Evolutionary conservation across 2,329 filamentous ascomycete genomes (phyloP), one percentile per base, ranked within the genome.

Genomic region (Nigrospora osmanthi): DNA sequence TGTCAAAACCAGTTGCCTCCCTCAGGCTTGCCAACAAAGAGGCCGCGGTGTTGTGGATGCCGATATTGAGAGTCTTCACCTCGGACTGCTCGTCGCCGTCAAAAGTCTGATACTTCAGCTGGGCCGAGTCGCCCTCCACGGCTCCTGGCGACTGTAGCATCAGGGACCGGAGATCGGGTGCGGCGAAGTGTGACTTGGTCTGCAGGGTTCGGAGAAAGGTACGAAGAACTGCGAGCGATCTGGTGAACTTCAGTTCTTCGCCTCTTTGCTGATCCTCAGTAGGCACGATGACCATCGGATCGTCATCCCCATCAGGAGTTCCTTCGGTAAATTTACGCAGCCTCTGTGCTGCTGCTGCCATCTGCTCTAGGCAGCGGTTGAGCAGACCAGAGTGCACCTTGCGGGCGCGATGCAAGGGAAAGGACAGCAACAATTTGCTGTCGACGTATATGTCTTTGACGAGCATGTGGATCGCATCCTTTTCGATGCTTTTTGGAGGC

Each of bases 51-150:
- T 90, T 88, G 23, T 78, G 72, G 38, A 76, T 75, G 1, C 86
- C 87, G 52, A 93, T 83, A 28, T 69, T 69, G 30, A 93, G 64
- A 2, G 72, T 68, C 53, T 75, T 73, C 23, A 89, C 73, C 12
- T 78, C 77, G 1, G 78, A 81, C 44, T 79, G 75, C 2, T 64
- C 64, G 19, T 73, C 62, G 12, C 78, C 80, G 56, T 85, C 78
- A 53, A 89, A 89, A 2, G 80, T 80, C 61, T 91, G 87, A 55
- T 87, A 91, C 42, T 80, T 82, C 15, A 93, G 72, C 42, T 79
- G 75, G 1, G 88, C 71, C 3, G 74, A 67, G 34, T 85, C 78
- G 7, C 87, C 86, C 51, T 76, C 75, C 0, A 81, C 61, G 33
- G 72, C 63, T 32, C 74, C 71, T 0, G 75, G 70, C 4, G 68